Conservation (phyloP, 768 basidiomycete genomes). For the Rhizopogon vesiculosus region DNA sequence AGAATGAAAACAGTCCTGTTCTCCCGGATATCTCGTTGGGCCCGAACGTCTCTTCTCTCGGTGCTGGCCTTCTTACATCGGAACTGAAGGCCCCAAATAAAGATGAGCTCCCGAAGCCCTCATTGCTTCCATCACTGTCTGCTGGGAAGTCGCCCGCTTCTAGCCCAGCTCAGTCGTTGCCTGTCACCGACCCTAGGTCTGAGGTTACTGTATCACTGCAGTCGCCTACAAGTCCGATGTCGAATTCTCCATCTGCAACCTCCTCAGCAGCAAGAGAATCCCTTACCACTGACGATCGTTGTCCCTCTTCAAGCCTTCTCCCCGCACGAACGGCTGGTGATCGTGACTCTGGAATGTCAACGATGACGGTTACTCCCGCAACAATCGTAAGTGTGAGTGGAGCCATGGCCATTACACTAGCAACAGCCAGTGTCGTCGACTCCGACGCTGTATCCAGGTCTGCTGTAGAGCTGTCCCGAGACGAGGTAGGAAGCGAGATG, state of each 20-base stretch:
- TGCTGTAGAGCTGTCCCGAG: neutral
- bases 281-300: neutral
- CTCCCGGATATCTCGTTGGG: slow-evolving; percentile 10
- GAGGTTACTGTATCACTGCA: neutral
- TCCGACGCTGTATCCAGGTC: slow-evolving; percentile 19
- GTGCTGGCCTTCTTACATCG: slow-evolving; percentile 2
- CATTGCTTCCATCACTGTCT: neutral
- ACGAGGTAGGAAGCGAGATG: neutral
- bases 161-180: too few relatives aligned
- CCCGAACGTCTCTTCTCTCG: slow-evolving; percentile 7
- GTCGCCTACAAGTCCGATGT: neutral
- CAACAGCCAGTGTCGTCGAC: slow-evolving; percentile 49
- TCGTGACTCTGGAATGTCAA: slow-evolving; percentile 32
- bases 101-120: neutral
- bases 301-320: slow-evolving; percentile 16
- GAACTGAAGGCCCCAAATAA: neutral
- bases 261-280: neutral
- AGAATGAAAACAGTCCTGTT: neutral
- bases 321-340: slow-evolving; percentile 14
- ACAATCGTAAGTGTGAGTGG: slow-evolving; percentile 43
- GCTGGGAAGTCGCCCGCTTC: neutral
- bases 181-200: too few relatives aligned
- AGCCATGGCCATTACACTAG: slow-evolving; percentile 40
- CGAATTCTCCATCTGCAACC: neutral
- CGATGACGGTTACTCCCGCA: slow-evolving; percentile 37